Conservation (phyloP, 257 asterid genomes). For the Scutellaria barbata region DNA sequence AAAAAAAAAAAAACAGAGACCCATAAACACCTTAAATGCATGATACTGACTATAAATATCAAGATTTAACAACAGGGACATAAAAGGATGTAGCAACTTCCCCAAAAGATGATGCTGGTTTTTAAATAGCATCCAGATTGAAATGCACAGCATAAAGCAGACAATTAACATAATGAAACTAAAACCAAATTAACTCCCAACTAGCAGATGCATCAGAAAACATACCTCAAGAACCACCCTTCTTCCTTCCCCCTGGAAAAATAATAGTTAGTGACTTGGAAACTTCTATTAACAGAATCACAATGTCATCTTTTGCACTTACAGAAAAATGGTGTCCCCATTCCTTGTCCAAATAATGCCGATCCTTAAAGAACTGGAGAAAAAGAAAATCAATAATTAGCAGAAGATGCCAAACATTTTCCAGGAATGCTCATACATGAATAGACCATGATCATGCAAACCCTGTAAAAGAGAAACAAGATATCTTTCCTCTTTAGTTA, state of each 20-base stretch:
- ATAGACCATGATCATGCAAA: slow-evolving; percentile 25
- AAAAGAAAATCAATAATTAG: slow-evolving; percentile 26
- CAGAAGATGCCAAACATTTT: slow-evolving; percentile 25
- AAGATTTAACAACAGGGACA: slow-evolving; percentile 6
- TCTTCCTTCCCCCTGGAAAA: slow-evolving; percentile 65
- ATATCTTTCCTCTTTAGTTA: slow-evolving; percentile 18
- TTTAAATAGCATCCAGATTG: background rate
- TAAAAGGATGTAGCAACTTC: background rate
- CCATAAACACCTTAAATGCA: too few relatives aligned
- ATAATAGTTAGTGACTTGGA: slow-evolving; percentile 22
- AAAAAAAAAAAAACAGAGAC: too few relatives aligned
- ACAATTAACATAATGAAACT: slow-evolving; percentile 4
- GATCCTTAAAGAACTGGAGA: slow-evolving; percentile 89
- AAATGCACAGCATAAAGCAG: background rate
- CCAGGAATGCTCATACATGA: slow-evolving; percentile 14
- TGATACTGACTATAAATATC: background rate
- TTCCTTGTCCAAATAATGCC: slow-evolving; percentile 96
- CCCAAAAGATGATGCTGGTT: background rate
- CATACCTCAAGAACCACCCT: slow-evolving; percentile 82
- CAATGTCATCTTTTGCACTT: slow-evolving; percentile 40
- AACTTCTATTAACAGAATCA: slow-evolving; percentile 9
- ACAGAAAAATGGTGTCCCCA: slow-evolving; percentile 94
- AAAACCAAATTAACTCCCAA: slow-evolving; percentile 6
- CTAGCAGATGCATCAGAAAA: slow-evolving; percentile 20
- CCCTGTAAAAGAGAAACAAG: background rate